phyloP scores from a whole-genome alignment of 257 asterid species.

The Solanum rostratum region DNA sequence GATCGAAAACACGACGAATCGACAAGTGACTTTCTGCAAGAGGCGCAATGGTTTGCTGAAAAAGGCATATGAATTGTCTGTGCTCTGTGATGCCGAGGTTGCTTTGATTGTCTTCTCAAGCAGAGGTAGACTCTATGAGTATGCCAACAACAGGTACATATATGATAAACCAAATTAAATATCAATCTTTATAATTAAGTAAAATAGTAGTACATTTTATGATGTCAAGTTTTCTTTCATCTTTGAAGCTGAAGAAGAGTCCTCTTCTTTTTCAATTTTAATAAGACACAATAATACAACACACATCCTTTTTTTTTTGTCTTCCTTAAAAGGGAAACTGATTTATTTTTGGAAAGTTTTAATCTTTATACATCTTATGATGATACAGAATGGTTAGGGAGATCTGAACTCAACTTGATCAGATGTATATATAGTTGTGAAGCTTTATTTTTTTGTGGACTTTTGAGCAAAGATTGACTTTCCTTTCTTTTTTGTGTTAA shows the following conservation, averaged over 20 bases:
- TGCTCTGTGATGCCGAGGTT: slow-evolving; percentile 93
- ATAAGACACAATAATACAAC: too few species aligned
- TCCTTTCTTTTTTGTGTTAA: slow-evolving; percentile 8
- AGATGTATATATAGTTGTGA: slow-evolving; percentile 6
- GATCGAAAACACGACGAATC: slow-evolving; percentile 94
- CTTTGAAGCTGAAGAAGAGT: neutral
- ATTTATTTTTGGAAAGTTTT: neutral
- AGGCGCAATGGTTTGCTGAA: slow-evolving; percentile 82
- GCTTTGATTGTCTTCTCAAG: slow-evolving; percentile 83
- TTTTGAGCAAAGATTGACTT: slow-evolving; percentile 17
- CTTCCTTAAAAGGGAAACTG: neutral
- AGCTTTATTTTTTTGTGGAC: slow-evolving; percentile 1
- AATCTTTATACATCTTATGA: neutral
- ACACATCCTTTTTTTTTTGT: neutral
- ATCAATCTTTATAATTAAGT: neutral
- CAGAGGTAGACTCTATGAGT: slow-evolving; percentile 93
- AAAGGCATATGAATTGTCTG: slow-evolving; percentile 88
- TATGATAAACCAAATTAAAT: neutral
- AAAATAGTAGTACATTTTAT: neutral
- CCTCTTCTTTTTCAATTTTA: neutral
- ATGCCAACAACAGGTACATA: slow-evolving; percentile 71
- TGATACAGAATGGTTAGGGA: neutral
- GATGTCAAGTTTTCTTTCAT: neutral
- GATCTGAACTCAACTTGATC: slow-evolving; percentile 12
- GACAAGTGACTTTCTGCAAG: slow-evolving; percentile 94